Evolutionary conservation across 2,329 filamentous ascomycete species (phyloP).

Genomic region (Ambrosiella beaveri): DNA sequence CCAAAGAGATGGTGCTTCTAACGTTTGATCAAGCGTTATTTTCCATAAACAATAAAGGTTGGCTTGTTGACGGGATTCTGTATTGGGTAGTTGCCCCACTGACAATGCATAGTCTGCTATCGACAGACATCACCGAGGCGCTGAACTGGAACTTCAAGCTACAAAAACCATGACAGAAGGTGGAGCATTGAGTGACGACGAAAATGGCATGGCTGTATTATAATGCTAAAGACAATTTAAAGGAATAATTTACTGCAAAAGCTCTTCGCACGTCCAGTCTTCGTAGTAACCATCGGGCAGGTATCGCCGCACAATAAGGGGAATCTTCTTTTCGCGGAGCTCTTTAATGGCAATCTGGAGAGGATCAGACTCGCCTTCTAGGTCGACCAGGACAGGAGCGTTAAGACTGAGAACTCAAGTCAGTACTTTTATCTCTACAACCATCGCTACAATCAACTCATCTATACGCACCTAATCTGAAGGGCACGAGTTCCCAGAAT

Average conservation of each 20-base stretch:
- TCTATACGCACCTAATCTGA: conserved; percentile 64
- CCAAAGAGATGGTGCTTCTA: no score
- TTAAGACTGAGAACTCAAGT: conserved; percentile 54
- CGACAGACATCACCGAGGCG: no score
- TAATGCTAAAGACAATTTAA: neutral
- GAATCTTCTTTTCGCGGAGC: conserved; percentile 95
- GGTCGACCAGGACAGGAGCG: conserved; percentile 85
- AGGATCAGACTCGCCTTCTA: conserved; percentile 94
- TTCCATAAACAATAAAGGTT: no score
- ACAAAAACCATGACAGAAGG: no score
- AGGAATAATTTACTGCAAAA: conserved; percentile 39
- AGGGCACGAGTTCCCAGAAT: conserved; percentile 84
- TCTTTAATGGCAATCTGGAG: conserved; percentile 97
- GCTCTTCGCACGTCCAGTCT: conserved; percentile 97
- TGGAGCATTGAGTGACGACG: no score
- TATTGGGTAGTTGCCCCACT: no score
- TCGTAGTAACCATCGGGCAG: conserved; percentile 96
- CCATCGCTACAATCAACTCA: neutral
- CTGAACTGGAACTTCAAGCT: no score
- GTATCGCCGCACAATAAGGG: conserved; percentile 84
- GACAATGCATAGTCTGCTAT: no score
- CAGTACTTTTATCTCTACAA: neutral
- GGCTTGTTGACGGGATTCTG: no score
- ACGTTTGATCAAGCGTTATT: no score
- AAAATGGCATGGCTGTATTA: no score